Conservation (phyloP, 164 flowering plant genomes). For the Magnolia officinalis region DNA sequence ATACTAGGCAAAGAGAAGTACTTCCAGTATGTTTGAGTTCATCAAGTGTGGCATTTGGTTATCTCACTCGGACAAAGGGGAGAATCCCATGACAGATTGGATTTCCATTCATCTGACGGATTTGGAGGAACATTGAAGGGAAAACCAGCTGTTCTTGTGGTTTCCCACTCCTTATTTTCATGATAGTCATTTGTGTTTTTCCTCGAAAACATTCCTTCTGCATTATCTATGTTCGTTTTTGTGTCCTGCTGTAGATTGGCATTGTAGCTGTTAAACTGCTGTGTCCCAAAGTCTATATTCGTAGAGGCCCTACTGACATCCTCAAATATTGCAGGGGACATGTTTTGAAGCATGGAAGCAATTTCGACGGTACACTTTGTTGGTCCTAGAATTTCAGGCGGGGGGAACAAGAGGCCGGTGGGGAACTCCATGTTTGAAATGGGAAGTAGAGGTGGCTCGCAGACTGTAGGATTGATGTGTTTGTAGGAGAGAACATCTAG, state of each 20-base stretch:
- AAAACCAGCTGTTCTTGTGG: constrained; percentile 36
- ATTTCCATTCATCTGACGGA: constrained; percentile 38
- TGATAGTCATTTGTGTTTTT: constrained; percentile 20
- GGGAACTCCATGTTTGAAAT: constrained; percentile 33
- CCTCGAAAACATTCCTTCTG: constrained; percentile 28
- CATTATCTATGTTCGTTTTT: constrained; percentile 24
- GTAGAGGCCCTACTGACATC: constrained; percentile 30
- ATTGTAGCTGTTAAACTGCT: constrained; percentile 32
- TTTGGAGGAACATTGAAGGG: constrained; percentile 49
- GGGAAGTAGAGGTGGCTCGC: constrained; percentile 27
- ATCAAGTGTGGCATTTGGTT: constrained; percentile 44
- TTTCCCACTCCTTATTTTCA: constrained; percentile 31
- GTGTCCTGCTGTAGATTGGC: constrained; percentile 27
- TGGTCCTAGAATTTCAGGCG: constrained; percentile 36
- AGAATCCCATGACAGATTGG: constrained; percentile 62
- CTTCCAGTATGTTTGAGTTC: constrained; percentile 5
- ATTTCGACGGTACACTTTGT: constrained; percentile 30
- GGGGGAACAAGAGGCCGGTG: constrained; percentile 31
- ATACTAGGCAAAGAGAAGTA: constrained; percentile 6
- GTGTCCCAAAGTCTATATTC: constrained; percentile 32
- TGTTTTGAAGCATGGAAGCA: constrained; percentile 41
- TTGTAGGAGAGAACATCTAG: constrained; percentile 36
- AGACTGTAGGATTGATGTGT: constrained; percentile 21
- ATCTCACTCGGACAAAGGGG: constrained; percentile 60
- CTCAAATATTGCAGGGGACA: constrained; percentile 24